These are phyloP conservation scores for Megacollybia marginata DNA, from an alignment of 768 basidiomycete genomes.

Conservation along the genomic window DNA sequence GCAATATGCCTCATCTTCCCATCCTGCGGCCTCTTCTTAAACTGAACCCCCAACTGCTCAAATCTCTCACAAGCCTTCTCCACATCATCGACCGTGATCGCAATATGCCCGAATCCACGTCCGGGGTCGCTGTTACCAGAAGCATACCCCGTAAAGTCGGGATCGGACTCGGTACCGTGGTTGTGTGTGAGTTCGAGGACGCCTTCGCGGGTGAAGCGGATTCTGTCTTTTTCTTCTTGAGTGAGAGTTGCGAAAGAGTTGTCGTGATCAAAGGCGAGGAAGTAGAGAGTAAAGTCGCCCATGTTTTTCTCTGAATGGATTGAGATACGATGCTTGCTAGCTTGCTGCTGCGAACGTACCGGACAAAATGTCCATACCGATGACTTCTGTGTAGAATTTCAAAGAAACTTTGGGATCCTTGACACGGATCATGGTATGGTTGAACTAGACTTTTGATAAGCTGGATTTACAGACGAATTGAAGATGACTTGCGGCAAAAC, in stretches of 20 bases:
- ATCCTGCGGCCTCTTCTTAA: slow-evolving; percentile 83
- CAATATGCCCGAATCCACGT: slow-evolving; percentile 82
- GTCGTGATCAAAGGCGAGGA: slow-evolving; percentile 73
- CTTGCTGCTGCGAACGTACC: slow-evolving; percentile 27
- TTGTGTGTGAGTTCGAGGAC: slow-evolving; percentile 84
- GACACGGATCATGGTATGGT: slow-evolving; percentile 85
- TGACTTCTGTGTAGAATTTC: slow-evolving; percentile 69
- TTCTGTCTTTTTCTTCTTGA: slow-evolving; percentile 42
- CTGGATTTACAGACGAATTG: background rate
- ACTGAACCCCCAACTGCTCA: slow-evolving; percentile 69
- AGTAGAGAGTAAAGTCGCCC: slow-evolving; percentile 71
- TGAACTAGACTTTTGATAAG: slow-evolving; percentile 41
- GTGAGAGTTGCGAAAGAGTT: slow-evolving; percentile 34
- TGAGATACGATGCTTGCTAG: background rate
- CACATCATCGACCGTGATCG: slow-evolving; percentile 77
- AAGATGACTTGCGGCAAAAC: slow-evolving; percentile 43
- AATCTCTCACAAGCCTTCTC: slow-evolving; percentile 79
- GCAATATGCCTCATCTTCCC: slow-evolving; percentile 84
- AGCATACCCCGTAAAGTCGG: slow-evolving; percentile 73
- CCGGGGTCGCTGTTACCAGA: slow-evolving; percentile 83
- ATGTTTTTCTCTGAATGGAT: slow-evolving; percentile 41
- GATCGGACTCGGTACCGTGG: slow-evolving; percentile 82
- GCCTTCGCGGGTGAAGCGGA: slow-evolving; percentile 60
- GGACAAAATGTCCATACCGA: slow-evolving; percentile 74
- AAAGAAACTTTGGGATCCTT: slow-evolving; percentile 82